Percentiles rank a stretch among this genome's conserved stretches.
Conservation (phyloP, 495 filamentous ascomycete species). For the Tuber brumale region DNA sequence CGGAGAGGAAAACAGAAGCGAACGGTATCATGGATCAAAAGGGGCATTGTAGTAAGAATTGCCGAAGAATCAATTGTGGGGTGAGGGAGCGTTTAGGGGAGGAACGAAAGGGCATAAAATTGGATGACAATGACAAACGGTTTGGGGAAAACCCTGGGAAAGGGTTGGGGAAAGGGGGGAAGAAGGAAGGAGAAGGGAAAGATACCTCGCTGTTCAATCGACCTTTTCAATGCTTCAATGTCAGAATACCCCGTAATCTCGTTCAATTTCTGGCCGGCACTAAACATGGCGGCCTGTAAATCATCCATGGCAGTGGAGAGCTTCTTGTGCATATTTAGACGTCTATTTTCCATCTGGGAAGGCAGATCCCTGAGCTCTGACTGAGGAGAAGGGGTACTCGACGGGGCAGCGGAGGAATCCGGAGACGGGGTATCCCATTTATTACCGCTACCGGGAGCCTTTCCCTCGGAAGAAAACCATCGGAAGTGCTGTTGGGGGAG, state of each 20-base stretch:
- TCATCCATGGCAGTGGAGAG: slow-evolving; percentile 80
- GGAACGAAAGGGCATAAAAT: not conserved
- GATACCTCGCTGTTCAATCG: slow-evolving; percentile 63
- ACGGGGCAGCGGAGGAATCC: not conserved
- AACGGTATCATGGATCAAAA: not conserved
- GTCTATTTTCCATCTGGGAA: slow-evolving; percentile 65
- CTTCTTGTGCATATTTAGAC: slow-evolving; percentile 65
- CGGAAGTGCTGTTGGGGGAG: slow-evolving; percentile 20
- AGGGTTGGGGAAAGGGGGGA: slow-evolving; percentile 8
- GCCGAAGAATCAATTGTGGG: slow-evolving; percentile 13
- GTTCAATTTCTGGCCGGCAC: slow-evolving; percentile 81
- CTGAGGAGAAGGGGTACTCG: slow-evolving; percentile 4
- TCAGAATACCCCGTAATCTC: slow-evolving; percentile 88
- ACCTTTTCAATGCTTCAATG: slow-evolving; percentile 75
- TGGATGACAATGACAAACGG: not conserved
- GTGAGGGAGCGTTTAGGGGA: not conserved
- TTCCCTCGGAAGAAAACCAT: slow-evolving; percentile 24
- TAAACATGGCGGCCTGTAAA: slow-evolving; percentile 73
- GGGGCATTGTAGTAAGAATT: slow-evolving; percentile 11
- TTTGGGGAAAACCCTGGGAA: slow-evolving; percentile 3
- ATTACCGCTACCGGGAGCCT: not conserved
- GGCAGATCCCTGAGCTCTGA: slow-evolving; percentile 54
- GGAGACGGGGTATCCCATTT: slow-evolving; percentile 10
- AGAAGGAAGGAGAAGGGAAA: not conserved
- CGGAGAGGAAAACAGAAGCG: not conserved